phyloP scores from a whole-genome alignment of 2,329 filamentous ascomycete species.

The Ceratocystis papillata region DNA sequence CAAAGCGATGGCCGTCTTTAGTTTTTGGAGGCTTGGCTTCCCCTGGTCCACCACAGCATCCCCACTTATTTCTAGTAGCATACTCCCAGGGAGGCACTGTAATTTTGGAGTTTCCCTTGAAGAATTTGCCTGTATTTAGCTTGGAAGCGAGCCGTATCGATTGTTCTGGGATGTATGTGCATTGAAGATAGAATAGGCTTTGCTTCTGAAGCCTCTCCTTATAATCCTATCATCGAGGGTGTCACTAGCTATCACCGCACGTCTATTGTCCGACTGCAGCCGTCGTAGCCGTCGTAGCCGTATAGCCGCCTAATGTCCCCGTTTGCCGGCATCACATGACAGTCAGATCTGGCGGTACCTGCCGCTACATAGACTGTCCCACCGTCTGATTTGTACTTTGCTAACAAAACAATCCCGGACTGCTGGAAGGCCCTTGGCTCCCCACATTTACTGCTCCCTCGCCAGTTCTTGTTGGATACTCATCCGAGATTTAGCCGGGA shows the following conservation, averaged over 20 bases:
- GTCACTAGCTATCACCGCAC: too few species aligned
- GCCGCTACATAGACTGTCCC: neutral
- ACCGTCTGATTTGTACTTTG: neutral
- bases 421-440: slow-evolving; percentile 15
- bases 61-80: neutral
- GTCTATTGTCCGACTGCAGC: neutral
- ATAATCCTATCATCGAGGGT: too few species aligned
- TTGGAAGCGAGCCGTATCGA: too few species aligned
- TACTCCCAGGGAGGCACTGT: too few species aligned
- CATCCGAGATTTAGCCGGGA: neutral
- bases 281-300: neutral
- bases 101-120: too few species aligned
- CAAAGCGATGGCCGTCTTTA: neutral
- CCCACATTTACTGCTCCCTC: too few species aligned
- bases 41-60: neutral
- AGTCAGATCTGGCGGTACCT: neutral
- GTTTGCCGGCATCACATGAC: slow-evolving; percentile 21
- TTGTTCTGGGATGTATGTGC: too few species aligned
- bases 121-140: too few species aligned
- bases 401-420: slow-evolving; percentile 16
- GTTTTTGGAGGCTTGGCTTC: slow-evolving; percentile 6
- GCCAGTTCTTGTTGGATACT: neutral
- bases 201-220: too few species aligned
- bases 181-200: too few species aligned
- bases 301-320: neutral